These are phyloP conservation scores for Tulasnella sp. DNA, from an alignment of 768 basidiomycete species.

Conservation along the genomic window DNA sequence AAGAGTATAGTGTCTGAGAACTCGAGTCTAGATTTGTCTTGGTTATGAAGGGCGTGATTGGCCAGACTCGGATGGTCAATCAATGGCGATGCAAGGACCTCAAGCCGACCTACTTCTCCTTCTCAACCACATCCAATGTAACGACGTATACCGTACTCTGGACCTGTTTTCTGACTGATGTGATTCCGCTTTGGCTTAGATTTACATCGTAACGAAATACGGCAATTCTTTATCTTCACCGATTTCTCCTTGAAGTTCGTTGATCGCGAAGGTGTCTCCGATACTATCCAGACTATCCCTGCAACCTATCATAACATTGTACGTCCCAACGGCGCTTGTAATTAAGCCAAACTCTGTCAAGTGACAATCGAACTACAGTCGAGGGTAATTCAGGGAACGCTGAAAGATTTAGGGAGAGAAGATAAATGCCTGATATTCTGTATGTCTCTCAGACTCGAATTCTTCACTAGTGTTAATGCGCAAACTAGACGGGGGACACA, in stretches of 20 bases:
- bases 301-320: not conserved
- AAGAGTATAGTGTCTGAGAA: too few species aligned
- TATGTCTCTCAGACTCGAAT: not conserved
- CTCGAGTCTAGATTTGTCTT: too few species aligned
- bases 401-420: not conserved
- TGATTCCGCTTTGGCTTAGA: not conserved
- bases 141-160: not conserved
- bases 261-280: not conserved
- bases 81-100: too few species aligned
- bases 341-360: too few species aligned
- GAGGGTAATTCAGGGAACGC: not conserved
- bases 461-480: not conserved
- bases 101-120: not conserved
- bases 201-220: not conserved
- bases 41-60: too few species aligned
- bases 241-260: not conserved
- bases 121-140: not conserved
- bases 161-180: not conserved
- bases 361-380: not conserved
- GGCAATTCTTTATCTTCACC: not conserved
- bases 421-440: not conserved
- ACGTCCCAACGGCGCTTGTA: not conserved
- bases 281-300: not conserved
- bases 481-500: not conserved
- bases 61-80: too few species aligned